phyloP scores from a whole-genome alignment of 371 early-diverging fungal genomes.

The Umbelopsis sp. region DNA sequence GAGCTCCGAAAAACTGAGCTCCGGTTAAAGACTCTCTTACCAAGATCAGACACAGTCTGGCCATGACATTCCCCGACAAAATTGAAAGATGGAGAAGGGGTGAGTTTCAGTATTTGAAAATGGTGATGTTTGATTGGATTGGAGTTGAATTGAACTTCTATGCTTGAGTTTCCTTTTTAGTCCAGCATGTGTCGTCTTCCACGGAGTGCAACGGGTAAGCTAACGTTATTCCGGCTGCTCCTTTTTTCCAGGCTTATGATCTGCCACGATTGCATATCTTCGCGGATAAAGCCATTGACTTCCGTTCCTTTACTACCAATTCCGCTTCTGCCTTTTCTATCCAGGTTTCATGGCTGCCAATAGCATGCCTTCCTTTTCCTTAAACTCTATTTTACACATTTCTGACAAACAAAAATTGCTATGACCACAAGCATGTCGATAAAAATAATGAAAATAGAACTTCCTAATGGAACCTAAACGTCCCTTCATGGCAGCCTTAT shows the following conservation, averaged over 20 bases:
- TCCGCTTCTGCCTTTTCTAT: neutral
- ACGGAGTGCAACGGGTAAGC: slow-evolving; percentile 1
- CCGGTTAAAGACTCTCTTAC: too few relatives aligned
- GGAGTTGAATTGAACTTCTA: neutral
- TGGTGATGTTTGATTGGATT: neutral
- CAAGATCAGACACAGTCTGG: too few relatives aligned
- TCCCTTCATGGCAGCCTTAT: too few relatives aligned
- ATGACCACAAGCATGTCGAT: neutral
- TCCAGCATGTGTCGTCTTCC: neutral
- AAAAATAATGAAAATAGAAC: neutral
- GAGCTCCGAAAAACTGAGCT: too few relatives aligned
- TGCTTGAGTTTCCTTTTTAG: neutral
- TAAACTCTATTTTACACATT: neutral
- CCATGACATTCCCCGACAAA: too few relatives aligned
- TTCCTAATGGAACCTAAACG: too few relatives aligned
- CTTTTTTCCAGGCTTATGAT: slow-evolving; percentile 15
- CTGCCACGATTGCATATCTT: neutral
- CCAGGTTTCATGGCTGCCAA: neutral
- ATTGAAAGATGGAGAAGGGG: neutral
- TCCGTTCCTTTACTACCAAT: neutral
- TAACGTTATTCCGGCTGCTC: neutral
- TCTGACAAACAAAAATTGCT: neutral
- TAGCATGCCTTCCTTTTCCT: neutral
- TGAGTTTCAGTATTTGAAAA: neutral
- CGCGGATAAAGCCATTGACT: neutral